These are phyloP conservation scores for Metschnikowia gruessii DNA, from an alignment of 805 yeast species.

Conservation along the genomic window DNA sequence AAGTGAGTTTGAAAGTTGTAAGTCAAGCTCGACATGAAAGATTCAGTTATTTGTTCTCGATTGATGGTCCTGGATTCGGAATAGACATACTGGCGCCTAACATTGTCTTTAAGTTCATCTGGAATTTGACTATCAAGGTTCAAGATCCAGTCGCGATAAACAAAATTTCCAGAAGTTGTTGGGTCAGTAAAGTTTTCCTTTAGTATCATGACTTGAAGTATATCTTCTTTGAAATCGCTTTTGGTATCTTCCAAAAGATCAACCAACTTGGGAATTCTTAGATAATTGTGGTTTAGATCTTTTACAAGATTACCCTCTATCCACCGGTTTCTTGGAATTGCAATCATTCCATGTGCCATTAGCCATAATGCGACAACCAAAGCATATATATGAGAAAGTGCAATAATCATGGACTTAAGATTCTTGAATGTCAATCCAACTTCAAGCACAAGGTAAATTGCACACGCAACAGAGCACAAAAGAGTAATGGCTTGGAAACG, in stretches of 20 bases:
- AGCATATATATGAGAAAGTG: conserved; percentile 74
- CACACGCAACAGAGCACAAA: conserved; percentile 49
- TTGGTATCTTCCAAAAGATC: conserved; percentile 64
- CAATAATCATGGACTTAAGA: conserved; percentile 66
- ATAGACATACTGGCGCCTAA: conserved; percentile 31
- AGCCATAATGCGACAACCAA: conserved; percentile 74
- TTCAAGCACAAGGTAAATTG: conserved; percentile 55
- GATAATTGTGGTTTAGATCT: conserved; percentile 41
- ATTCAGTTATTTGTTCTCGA: conserved; percentile 36
- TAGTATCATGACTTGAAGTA: conserved; percentile 55
- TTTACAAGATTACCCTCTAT: conserved; percentile 30
- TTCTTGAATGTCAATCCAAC: conserved; percentile 54
- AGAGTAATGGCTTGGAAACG: conserved; percentile 60
- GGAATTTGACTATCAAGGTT: conserved; percentile 49
- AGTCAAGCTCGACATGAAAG: conserved; percentile 50
- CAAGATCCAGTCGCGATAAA: conserved; percentile 63
- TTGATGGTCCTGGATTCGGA: conserved; percentile 22
- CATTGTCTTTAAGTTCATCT: conserved; percentile 29
- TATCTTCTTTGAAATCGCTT: conserved; percentile 59
- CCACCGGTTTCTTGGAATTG: conserved; percentile 56
- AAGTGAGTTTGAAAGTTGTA: conserved; percentile 50
- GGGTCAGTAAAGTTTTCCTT: conserved; percentile 40
- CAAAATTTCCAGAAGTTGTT: conserved; percentile 29
- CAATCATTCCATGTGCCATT: conserved; percentile 77
- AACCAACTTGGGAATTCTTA: conserved; percentile 53